Evolutionary conservation across 176 grass and related monocot genomes (phyloP), one percentile per base, ranked within the genome.

Genomic region (Avena sativa): DNA sequence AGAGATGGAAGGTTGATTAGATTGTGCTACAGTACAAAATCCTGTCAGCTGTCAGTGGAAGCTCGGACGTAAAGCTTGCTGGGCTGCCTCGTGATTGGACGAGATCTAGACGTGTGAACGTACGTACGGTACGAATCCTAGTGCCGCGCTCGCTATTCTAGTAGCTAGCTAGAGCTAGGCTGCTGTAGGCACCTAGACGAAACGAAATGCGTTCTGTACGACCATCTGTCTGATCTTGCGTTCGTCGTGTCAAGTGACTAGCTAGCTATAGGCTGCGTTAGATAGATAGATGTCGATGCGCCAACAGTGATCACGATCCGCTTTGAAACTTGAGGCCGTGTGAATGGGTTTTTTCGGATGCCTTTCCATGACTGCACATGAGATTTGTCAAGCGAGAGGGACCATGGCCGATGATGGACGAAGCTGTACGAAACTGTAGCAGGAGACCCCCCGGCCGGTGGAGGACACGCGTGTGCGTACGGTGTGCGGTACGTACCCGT

Each of bases 231-330:
- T 53, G 51, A 47, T 47, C 44, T 47, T 47, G 36, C 4, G 51
- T 7, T 38, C 65, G 65, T 71, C 69, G 69, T 71, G 69, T 71
- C 38, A 71, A 21, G 38, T 71, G 69, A 46, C 69, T 11, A 21
- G 60, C 16, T 13, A 13, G 28, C 28, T 30, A 30, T 1, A 2
- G 9, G 52, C 52, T 55, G 4, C 52, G 15, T 14, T 14, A 14
- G 52, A 16, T 55, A 14, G 52, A 16, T 55, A 55, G 52, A 55
- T 17, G 52, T 55, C 15, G 52, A 38, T 38, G 38, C 38, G 4
- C 4, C 0, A 38, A 0, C 75, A 4, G 43, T n/a, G 71, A 19
- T 38, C 28, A 30, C 4, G 38, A 5, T 0, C 43, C 43, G 8
- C 12, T 51, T 64, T 51, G 43, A 38, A 26, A 43, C 23, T 53